These are phyloP conservation scores for Acanthamoeba triangularis DNA, from an alignment of 208 protist genomes.

Conservation along the genomic window DNA sequence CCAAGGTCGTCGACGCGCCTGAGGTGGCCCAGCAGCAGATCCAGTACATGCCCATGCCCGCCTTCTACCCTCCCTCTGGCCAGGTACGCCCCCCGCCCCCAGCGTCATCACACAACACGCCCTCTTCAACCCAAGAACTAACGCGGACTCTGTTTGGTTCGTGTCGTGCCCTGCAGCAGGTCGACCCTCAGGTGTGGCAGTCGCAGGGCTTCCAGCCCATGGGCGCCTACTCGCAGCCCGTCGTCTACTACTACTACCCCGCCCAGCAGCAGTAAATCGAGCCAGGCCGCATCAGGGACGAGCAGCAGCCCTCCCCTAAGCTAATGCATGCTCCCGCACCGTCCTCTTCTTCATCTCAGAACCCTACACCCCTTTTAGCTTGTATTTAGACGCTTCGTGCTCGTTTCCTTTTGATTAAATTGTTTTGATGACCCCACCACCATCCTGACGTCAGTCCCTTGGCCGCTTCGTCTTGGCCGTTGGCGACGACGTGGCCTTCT, in stretches of 20 bases:
- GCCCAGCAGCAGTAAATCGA: background rate
- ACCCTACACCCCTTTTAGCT: background rate
- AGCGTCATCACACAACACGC: background rate
- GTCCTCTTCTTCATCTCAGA: background rate
- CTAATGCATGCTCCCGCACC: background rate
- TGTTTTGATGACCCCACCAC: background rate
- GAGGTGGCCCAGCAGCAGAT: constrained; percentile 6
- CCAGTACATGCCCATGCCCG: constrained; percentile 7
- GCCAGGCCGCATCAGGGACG: background rate
- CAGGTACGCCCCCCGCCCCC: background rate
- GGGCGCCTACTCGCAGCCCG: constrained; percentile 51
- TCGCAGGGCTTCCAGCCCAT: constrained; percentile 51
- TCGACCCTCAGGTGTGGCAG: constrained; percentile 32
- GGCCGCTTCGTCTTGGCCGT: background rate
- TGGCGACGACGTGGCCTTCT: background rate
- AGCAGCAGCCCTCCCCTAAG: background rate
- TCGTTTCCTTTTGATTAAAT: background rate
- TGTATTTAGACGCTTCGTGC: constrained; percentile 1
- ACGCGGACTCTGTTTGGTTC: background rate
- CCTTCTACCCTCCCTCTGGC: background rate
- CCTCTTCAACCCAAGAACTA: background rate
- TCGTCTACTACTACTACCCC: constrained; percentile 73
- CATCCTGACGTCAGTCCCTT: background rate
- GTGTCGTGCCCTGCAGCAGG: background rate
- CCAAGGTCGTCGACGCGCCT: background rate